These are phyloP conservation scores for Lentinus tigrinus DNA, from an alignment of 768 basidiomycete species.

Conservation along the genomic window DNA sequence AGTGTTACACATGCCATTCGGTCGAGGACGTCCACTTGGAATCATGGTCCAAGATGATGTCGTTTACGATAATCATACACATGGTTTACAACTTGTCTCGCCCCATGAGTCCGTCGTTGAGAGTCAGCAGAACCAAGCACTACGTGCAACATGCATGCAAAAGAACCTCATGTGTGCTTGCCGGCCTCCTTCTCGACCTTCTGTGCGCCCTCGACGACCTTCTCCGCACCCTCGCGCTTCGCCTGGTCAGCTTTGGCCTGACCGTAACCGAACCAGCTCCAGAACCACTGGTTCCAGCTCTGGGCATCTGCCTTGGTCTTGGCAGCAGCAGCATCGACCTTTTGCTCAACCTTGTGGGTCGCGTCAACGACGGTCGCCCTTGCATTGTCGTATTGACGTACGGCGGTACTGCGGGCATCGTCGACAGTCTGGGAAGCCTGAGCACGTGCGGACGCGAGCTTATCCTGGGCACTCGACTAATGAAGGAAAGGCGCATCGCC, in stretches of 20 bases:
- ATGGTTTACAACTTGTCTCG: neutral
- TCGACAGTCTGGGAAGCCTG: constrained; percentile 28
- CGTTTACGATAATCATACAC: too few relatives aligned
- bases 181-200: constrained; percentile 31
- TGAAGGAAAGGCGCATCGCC: neutral
- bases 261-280: constrained; percentile 42
- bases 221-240: constrained; percentile 27
- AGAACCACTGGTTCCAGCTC: constrained; percentile 32
- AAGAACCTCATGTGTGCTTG: constrained; percentile 23
- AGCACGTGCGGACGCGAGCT: constrained; percentile 26
- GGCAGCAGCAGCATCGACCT: constrained; percentile 28
- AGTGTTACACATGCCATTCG: too few relatives aligned
- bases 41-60: too few relatives aligned
- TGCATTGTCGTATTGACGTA: constrained; percentile 21
- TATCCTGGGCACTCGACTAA: constrained; percentile 26
- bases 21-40: too few relatives aligned
- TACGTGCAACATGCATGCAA: too few relatives aligned
- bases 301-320: constrained; percentile 29
- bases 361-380: constrained; percentile 24
- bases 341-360: constrained; percentile 30
- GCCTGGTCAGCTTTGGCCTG: constrained; percentile 31
- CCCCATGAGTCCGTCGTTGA: neutral
- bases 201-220: constrained; percentile 28
- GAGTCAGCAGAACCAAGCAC: neutral
- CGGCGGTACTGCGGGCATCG: constrained; percentile 27